Evolutionary conservation across 805 yeast genomes (phyloP), one percentile per base, ranked within the genome.

Genomic region (Wickerhamomyces xylosicus): DNA sequence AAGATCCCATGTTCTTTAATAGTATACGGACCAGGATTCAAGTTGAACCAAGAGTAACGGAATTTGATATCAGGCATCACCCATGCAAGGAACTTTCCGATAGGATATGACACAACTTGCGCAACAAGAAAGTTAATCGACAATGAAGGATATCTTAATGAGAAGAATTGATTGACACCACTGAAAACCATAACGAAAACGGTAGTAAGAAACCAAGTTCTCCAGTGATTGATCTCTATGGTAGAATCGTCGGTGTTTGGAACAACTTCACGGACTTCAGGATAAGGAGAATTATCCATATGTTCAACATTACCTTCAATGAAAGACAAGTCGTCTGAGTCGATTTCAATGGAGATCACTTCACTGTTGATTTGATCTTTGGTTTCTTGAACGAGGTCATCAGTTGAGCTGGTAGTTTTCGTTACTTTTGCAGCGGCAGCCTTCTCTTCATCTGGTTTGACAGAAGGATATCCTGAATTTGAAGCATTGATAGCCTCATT

Each of bases 261-360:
- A 29, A 74, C 74, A 9, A 75, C 71, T 19, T 78, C 74, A 31
- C 85, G 58, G 11, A 79, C 79, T 48, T 79, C 85, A 5, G 83
- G 79, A 45, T 76, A 77, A 4, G 82, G 81, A 6, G 79, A 71
- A 38, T 65, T 67, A 39, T 38, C 39, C 37, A 41, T 35, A 18
- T 39, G 52, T n/a, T 62, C 62, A 9, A 69, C 21, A 20, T 41
- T 39, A 14, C 46, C 47, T 35, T 42, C 42, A 6, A 38, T 16
- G 19, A 21, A 40, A 5, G 33, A 25, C 9, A 40, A 33, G 33
- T 46, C 43, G 28, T 45, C 41, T 3, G 37, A 28, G 14, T 44
- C 46, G 13, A 35, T 35, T 32, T 42, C 44, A 16, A 39, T 28
- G 9, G 29, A 25, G 29, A 25, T 25, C 5, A 25, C 14, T 9